phyloP scores from a whole-genome alignment of 495 filamentous ascomycete species.

The Sordaria brevicollis region DNA sequence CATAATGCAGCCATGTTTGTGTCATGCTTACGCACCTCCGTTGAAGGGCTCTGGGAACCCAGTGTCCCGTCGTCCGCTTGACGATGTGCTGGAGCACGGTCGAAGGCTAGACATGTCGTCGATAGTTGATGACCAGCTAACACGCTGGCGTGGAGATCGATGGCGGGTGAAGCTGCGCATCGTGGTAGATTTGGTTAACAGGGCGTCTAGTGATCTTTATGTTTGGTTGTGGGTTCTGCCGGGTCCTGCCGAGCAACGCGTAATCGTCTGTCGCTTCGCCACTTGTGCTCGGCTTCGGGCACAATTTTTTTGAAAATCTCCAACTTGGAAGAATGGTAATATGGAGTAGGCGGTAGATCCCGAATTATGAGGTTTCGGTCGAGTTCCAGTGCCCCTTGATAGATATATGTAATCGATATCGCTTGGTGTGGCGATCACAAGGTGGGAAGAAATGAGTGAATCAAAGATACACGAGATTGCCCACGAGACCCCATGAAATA shows the following conservation, averaged over 20 bases:
- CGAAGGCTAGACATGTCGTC: constrained; percentile 13
- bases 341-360: background rate
- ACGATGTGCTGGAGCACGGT: constrained; percentile 11
- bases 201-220: background rate
- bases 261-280: background rate
- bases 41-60: constrained; percentile 27
- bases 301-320: background rate
- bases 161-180: constrained; percentile 18
- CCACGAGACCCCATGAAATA: background rate
- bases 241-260: background rate
- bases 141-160: constrained; percentile 6
- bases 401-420: background rate
- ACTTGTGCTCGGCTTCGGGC: background rate
- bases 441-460: background rate
- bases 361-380: background rate
- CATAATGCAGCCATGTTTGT: background rate
- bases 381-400: background rate
- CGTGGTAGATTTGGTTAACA: constrained; percentile 5
- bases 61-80: constrained; percentile 18
- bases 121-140: constrained; percentile 2
- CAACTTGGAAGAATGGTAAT: background rate
- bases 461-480: background rate
- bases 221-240: background rate
- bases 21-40: constrained; percentile 11
- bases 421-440: background rate